Base-by-base conservation (phyloP, 805 yeast genomes). In the Maudiozyma serrabonitensis region DNA sequence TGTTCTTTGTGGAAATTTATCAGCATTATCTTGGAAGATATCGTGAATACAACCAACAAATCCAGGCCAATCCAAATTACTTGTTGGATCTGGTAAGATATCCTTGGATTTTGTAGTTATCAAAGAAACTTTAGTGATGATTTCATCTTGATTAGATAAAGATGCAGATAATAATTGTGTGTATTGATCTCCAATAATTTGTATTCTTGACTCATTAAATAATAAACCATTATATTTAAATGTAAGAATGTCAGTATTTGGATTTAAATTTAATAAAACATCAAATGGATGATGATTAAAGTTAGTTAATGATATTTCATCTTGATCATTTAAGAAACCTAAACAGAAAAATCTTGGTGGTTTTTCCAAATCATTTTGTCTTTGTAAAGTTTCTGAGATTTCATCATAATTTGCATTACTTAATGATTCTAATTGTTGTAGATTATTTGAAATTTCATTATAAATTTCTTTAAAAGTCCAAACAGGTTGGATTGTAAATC, bases 41-140 rank as follows among this genome's bases (percentile, higher is more conserved):
- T 93, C 99, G 62, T 93, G 99, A 59, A 93, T 95, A 15, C 98
- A 90, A 43, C 99, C 99, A 56, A 95, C 77, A 68, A 80, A 93
- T 28, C 84, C 85, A 41, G 82, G 74, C 97, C 97, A 93, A 68
- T 89, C 95, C 55, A 93, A 74, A 58, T 89, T 84, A 9, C 71
- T 66, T 8, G 88, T 86, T 42, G 99, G 98, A 64, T 90, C 90
- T 6, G 99, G 99, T 49, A 95, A 72, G 2, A 73, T 68, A 0
- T 66, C 54, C 43, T 59, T 62, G 58, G 89, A 95, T 1, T 81
- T 66, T n/a, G 69, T 59, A 1, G 98, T 88, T 49, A 87, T 70
- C 54, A 93, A 73, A 41, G 79, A 76, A 31, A 86, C 76, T 52
- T 79, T 72, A 43, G 93, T 80, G 48, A 87, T 75, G 18, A 69